Percentiles rank a stretch among this genome's conserved stretches.
Evolutionary conservation across 257 asterid species (phyloP).

Genomic region (Linderniella brevidens): DNA sequence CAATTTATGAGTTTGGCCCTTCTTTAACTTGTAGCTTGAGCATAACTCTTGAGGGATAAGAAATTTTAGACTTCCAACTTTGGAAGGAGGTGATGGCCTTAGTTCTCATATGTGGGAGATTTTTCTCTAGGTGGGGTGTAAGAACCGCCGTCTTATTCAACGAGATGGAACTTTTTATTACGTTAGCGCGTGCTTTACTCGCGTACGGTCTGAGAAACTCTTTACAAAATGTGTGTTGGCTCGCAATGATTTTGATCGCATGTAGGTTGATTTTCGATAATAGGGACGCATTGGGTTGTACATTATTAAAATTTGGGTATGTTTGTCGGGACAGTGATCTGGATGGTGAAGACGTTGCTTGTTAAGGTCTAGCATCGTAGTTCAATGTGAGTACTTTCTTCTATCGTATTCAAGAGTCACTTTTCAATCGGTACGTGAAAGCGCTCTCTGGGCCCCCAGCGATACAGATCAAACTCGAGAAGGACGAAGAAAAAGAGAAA

Average conservation of each 20-base stretch:
- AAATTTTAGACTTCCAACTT: slow-evolving; percentile 24
- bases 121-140: slow-evolving; percentile 72
- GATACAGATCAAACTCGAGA: slow-evolving; percentile 45
- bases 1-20: too few relatives aligned
- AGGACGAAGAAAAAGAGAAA: slow-evolving; percentile 66
- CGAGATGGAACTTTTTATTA: slow-evolving; percentile 47
- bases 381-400: slow-evolving; percentile 56
- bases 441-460: slow-evolving; percentile 62
- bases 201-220: slow-evolving; percentile 71
- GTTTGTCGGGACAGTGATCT: slow-evolving; percentile 62
- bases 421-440: slow-evolving; percentile 70
- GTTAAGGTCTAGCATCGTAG: slow-evolving; percentile 73
- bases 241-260: slow-evolving; percentile 59
- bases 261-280: slow-evolving; percentile 59
- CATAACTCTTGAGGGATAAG: too few relatives aligned
- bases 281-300: slow-evolving; percentile 38
- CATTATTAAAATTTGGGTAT: slow-evolving; percentile 59
- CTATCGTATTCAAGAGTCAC: slow-evolving; percentile 71
- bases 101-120: slow-evolving; percentile 66
- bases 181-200: slow-evolving; percentile 62
- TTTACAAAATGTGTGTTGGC: slow-evolving; percentile 69
- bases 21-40: too few relatives aligned
- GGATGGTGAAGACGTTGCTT: slow-evolving; percentile 64
- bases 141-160: slow-evolving; percentile 40
- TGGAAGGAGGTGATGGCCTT: slow-evolving; percentile 78